phyloP scores from a whole-genome alignment of 1,139 yeast species.

The Meyerozyma guilliermondii region DNA sequence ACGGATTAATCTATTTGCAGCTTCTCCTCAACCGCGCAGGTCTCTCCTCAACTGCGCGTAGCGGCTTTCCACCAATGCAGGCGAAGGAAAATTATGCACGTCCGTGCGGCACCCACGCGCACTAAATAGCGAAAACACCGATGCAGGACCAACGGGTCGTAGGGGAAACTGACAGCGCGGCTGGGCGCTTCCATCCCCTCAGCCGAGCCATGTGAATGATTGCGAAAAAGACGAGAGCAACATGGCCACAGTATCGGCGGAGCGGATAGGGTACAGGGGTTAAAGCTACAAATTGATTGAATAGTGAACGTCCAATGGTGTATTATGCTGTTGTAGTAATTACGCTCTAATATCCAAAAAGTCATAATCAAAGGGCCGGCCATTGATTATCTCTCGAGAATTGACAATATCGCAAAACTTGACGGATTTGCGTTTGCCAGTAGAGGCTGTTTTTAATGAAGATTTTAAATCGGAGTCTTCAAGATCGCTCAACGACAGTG shows the following conservation, averaged over 20 bases:
- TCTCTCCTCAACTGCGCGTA: no score
- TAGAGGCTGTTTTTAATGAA: constrained; percentile 7
- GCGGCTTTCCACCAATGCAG: not conserved
- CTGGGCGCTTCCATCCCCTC: not conserved
- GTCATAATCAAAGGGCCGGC: constrained; percentile 39
- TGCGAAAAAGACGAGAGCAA: not conserved
- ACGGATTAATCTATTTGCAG: no score
- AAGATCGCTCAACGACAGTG: constrained; percentile 3
- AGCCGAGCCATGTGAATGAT: not conserved
- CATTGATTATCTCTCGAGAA: constrained; percentile 40
- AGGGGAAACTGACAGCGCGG: not conserved
- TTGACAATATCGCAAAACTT: constrained; percentile 38
- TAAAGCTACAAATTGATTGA: no score
- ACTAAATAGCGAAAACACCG: not conserved
- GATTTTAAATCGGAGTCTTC: constrained; percentile 8
- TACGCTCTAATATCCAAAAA: constrained; percentile 23
- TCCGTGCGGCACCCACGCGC: not conserved
- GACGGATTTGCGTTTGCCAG: constrained; percentile 13
- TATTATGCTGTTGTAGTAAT: not conserved
- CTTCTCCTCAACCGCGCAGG: no score
- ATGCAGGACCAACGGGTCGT: not conserved
- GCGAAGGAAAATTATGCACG: not conserved
- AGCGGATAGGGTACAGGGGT: no score
- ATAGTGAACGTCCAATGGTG: no score
- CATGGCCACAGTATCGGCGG: not conserved